Percentiles rank a stretch among this genome's conserved stretches.
These are phyloP conservation scores for Epichloe scottii DNA, from an alignment of 2,329 filamentous ascomycete species.

Conservation along the genomic window DNA sequence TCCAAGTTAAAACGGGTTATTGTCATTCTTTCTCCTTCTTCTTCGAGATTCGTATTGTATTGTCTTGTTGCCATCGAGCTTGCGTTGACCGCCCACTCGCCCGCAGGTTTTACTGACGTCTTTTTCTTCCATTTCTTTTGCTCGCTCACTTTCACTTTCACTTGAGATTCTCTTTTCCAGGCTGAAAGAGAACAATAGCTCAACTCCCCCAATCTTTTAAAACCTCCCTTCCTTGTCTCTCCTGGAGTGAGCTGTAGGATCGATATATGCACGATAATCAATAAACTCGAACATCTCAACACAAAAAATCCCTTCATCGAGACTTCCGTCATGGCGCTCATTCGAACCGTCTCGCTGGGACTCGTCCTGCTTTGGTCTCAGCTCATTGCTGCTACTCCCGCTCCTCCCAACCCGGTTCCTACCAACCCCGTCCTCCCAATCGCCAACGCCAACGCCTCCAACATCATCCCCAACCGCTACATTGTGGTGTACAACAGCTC, in stretches of 20 bases:
- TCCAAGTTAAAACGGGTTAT: not conserved
- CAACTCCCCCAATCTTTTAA: not conserved
- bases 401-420: not conserved
- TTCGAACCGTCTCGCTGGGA: not conserved
- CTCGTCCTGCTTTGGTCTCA: constrained; percentile 1
- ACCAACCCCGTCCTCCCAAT: constrained; percentile 26
- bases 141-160: not conserved
- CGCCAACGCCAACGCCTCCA: constrained; percentile 32
- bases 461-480: constrained; percentile 44
- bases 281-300: not conserved
- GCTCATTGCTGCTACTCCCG: not conserved
- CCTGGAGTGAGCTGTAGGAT: not conserved
- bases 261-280: not conserved
- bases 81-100: not conserved
- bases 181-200: not conserved
- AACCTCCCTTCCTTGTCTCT: not conserved
- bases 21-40: not conserved
- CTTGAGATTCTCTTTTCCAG: not conserved
- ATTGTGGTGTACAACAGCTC: constrained; percentile 53
- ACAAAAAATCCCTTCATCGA: not conserved
- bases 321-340: not conserved
- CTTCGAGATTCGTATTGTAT: not conserved
- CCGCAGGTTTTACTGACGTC: not conserved
- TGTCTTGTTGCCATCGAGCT: not conserved
- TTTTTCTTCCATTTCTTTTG: not conserved